Base-by-base conservation (phyloP, 1,284 basidiomycete species). In the Pseudozyma sp. region DNA sequence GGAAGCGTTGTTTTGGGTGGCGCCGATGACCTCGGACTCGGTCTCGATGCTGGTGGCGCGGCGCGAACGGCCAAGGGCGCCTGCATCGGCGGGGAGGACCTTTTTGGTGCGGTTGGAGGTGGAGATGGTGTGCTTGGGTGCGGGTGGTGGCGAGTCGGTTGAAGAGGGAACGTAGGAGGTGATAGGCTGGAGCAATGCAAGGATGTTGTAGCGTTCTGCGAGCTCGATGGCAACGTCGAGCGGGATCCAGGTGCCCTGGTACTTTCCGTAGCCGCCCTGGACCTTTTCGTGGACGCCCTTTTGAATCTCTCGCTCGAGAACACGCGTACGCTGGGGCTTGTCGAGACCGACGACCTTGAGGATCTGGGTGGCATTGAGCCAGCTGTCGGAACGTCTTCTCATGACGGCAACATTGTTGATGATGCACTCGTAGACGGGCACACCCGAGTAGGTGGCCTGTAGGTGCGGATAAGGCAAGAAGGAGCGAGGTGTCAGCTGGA, bases 191-290 rank as follows among this genome's bases (percentile, higher is more conserved):
- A 99, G 88, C 14, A 93, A 87, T 29, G 87, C 84, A 76, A 95
- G 93, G 81, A 97, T 95, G 75, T 94, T 94, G 86, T 98, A 99
- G 84, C 97, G 94, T 79, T 90, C 93, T 31, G 94, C 92, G 14
- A 99, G 88, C 34, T 87, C 87, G 54, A 98, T 87, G 6, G 95
- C 95, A 63, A 94, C 88, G 59, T 97, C 94, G 68, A 97, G 90
- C 19, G 97, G 97, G 71, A 99, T 96, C 97, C 97, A 99, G 39
- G 97, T 99, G 17, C 97, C 97, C 88, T 99, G 97, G 85, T 98
- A 99, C 86, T 99, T 99, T 77, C 97, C 97, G 85, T 99, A 99
- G 0, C 97, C 97, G 37, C 97, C 97, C 85, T 99, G 97, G 0
- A 99, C 94, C 85, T 99, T 99, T 86, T 99, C 97, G 85, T 99